Percentiles rank a stretch among this genome's conserved stretches.
Evolutionary conservation across 2,329 filamentous ascomycete species (phyloP).

Genomic region (Colletotrichum lini): DNA sequence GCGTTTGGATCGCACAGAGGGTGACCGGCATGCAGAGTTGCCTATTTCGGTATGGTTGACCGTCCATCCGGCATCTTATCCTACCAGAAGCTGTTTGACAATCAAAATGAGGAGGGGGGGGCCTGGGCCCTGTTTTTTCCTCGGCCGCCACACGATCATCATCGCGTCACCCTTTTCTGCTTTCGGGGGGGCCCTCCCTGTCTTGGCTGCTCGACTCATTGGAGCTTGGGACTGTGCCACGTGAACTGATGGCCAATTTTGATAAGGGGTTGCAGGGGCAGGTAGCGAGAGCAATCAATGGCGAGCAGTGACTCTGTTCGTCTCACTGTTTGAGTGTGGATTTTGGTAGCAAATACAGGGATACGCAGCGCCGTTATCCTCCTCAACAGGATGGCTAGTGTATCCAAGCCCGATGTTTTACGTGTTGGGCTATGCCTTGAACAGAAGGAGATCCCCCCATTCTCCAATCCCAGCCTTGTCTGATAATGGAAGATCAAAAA

Average conservation of each 20-base stretch:
- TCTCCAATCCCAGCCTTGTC: too few relatives aligned
- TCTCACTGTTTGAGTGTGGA: too few relatives aligned
- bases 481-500: too few relatives aligned
- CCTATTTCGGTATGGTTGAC: conserved; percentile 22
- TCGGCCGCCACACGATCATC: conserved; percentile 35
- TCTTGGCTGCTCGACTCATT: not conserved
- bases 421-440: too few relatives aligned
- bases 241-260: conserved; percentile 11
- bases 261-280: not conserved
- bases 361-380: not conserved
- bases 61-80: conserved; percentile 5
- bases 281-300: not conserved
- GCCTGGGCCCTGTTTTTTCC: conserved; percentile 12
- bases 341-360: too few relatives aligned
- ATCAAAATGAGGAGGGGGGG: conserved; percentile 1
- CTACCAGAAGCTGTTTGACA: conserved; percentile 17
- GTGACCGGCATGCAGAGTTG: conserved; percentile 17
- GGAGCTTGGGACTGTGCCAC: not conserved
- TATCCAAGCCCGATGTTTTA: too few relatives aligned
- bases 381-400: not conserved
- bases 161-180: conserved; percentile 27
- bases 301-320: not conserved
- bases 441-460: too few relatives aligned
- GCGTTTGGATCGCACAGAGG: not conserved
- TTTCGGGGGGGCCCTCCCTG: not conserved